Base-by-base conservation (phyloP, 768 basidiomycete species). In the Rhodosporidiobolus odoratus region DNA sequence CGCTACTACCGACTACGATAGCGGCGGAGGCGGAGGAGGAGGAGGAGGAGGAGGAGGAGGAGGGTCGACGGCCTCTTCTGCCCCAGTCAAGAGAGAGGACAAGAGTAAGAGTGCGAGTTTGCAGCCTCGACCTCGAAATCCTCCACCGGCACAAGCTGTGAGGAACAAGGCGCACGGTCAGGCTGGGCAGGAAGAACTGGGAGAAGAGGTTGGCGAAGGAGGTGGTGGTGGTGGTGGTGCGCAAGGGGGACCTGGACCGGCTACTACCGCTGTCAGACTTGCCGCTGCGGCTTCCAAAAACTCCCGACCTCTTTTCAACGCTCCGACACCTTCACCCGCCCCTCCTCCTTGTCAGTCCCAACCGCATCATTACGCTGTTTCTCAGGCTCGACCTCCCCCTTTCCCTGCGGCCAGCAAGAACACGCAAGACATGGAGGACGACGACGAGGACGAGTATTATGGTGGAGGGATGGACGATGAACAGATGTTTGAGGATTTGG, bases 1-100 rank as follows among this genome's bases (percentile, higher is more conserved):
- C 40, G 73, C 73, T 0, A 74, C 73, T 38, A 64, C 73, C 9
- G 62, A 69, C 45, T 74, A 63, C 54, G 73, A 74, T 43, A 32
- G 48, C 1, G 68, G 61, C 30, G 48, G 40, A 13, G 48, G 52
- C 17, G 25, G 25, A 9, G 17, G 25, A 63, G 34, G 54, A 7
- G 37, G 9, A 4, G 17, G 57, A 16, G 62, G 37, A 50, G 32
- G 61, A 56, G 45, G 4, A 17, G 37, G 8, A 48, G 13, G 10
- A 43, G 8, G 19, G 32, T 34, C 15, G 68, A 58, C n/a, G n/a
- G n/a, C n/a, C n/a, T n/a, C n/a, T n/a, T n/a, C n/a, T n/a, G n/a
- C n/a, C n/a, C n/a, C n/a, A n/a, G n/a, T n/a, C n/a, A n/a, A n/a
- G n/a, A n/a, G n/a, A n/a, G n/a, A n/a, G n/a, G n/a, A n/a, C 48